phyloP scores from a whole-genome alignment of 306 rosid genomes.

The Acacia melanoxylon region DNA sequence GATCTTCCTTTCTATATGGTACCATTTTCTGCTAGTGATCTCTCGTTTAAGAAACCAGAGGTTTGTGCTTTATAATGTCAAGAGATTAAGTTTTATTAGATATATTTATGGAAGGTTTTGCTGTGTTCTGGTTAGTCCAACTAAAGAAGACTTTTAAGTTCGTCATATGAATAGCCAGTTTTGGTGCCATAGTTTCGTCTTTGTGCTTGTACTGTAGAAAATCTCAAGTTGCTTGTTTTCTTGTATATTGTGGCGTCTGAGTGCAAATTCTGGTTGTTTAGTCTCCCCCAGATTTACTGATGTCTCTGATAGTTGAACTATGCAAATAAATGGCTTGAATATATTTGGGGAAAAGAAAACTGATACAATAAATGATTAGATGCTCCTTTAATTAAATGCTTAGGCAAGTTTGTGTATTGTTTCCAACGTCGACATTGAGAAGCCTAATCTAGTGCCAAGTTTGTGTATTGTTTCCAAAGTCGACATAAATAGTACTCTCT shows the following conservation, averaged over 20 bases:
- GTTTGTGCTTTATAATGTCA: slow-evolving; percentile 64
- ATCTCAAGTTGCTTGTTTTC: not conserved
- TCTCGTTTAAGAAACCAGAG: slow-evolving; percentile 77
- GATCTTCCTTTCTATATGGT: slow-evolving; percentile 97
- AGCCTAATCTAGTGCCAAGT: not conserved
- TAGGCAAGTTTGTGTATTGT: not conserved
- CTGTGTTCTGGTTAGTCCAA: slow-evolving; percentile 1
- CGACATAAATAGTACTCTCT: not conserved
- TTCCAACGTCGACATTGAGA: not conserved
- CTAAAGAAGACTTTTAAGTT: not conserved
- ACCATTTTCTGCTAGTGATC: slow-evolving; percentile 64
- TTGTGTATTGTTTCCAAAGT: slow-evolving; percentile 2
- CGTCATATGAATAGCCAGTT: slow-evolving; percentile 12
- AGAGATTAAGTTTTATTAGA: slow-evolving; percentile 10
- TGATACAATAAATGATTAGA: not conserved
- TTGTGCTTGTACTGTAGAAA: slow-evolving; percentile 2
- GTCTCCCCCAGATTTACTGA: not conserved
- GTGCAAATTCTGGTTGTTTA: not conserved
- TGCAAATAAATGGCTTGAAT: not conserved
- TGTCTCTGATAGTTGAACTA: not conserved
- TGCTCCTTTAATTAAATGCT: not conserved
- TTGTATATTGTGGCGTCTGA: not conserved
- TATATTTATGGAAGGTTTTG: slow-evolving; percentile 21
- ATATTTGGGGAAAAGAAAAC: not conserved
- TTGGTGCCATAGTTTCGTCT: slow-evolving; percentile 11